phyloP scores from a whole-genome alignment of 1,139 yeast species.

The Kodamaea ohmeri region DNA sequence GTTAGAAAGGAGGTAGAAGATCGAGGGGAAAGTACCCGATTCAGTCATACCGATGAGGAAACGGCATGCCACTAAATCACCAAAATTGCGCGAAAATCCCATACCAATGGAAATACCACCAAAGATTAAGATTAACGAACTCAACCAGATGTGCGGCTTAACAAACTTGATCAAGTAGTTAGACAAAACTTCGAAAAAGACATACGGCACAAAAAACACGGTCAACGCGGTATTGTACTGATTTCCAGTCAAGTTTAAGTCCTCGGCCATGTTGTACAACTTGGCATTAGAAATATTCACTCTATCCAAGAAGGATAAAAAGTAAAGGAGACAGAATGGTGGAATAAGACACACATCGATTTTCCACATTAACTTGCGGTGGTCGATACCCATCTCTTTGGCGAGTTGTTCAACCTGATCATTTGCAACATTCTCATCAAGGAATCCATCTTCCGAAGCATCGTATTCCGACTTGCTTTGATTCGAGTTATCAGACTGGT shows the following conservation, averaged over 20 bases:
- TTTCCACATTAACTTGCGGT: slow-evolving; percentile 55
- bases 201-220: slow-evolving; percentile 70
- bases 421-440: slow-evolving; percentile 11
- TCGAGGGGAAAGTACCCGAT: slow-evolving; percentile 71
- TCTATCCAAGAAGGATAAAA: slow-evolving; percentile 68
- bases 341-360: slow-evolving; percentile 66
- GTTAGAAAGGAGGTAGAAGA: slow-evolving; percentile 62
- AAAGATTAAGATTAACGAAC: slow-evolving; percentile 53
- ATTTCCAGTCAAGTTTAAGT: slow-evolving; percentile 50
- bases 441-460: slow-evolving; percentile 2
- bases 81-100: slow-evolving; percentile 58
- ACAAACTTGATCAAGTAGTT: slow-evolving; percentile 59
- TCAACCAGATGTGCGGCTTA: slow-evolving; percentile 65
- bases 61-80: slow-evolving; percentile 59
- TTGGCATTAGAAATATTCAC: slow-evolving; percentile 76
- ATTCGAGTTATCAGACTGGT: slow-evolving; percentile 1
- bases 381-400: slow-evolving; percentile 33
- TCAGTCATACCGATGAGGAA: slow-evolving; percentile 64
- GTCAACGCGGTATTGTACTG: slow-evolving; percentile 65
- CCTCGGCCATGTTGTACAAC: slow-evolving; percentile 58
- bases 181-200: slow-evolving; percentile 64
- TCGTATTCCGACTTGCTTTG: not conserved
- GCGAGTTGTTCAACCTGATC: slow-evolving; percentile 30
- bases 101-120: slow-evolving; percentile 64
- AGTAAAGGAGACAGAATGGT: slow-evolving; percentile 65